Percentiles rank a stretch among this genome's conserved stretches.
Evolutionary conservation across 306 rosid genomes (phyloP).

Genomic region (Castanospermum australe): DNA sequence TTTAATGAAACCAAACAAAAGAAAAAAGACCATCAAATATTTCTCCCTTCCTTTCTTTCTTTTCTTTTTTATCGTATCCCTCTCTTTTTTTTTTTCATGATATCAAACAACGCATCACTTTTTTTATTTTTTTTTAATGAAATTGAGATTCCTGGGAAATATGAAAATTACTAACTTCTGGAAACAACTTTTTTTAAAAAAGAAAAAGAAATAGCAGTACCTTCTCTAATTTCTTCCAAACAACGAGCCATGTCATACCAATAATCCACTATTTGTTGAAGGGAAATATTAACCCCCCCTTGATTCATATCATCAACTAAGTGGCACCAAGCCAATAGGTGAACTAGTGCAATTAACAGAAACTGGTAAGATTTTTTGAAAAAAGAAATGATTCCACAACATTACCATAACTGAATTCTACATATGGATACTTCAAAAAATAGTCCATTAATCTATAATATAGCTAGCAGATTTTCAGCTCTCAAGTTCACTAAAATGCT

Average conservation of each 20-base stretch:
- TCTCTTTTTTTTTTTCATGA: no score
- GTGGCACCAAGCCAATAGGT: neutral
- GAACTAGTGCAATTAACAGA: neutral
- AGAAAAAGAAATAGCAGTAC: no score
- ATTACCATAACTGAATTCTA: slow-evolving; percentile 35
- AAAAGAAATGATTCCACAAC: slow-evolving; percentile 10
- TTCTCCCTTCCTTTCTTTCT: no score
- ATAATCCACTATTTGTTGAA: neutral
- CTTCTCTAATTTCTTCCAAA: neutral
- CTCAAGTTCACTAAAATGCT: slow-evolving; percentile 43
- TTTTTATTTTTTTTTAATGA: neutral
- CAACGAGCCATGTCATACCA: neutral
- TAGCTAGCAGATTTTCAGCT: slow-evolving; percentile 23
- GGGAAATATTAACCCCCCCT: neutral
- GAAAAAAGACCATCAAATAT: no score
- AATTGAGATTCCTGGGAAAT: neutral
- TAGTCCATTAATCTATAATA: slow-evolving; percentile 31
- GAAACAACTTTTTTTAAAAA: neutral
- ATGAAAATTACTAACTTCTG: neutral
- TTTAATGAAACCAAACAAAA: no score
- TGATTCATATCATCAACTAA: neutral
- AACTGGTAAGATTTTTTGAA: neutral
- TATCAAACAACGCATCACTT: no score
- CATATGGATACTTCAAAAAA: slow-evolving; percentile 33
- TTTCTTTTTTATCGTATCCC: no score